A percentile compares a stretch with the other conserved stretches of the same genome.
Evolutionary conservation across 192 early-diverging fungal species (phyloP).

Genomic region (Obelidium mucronatum): DNA sequence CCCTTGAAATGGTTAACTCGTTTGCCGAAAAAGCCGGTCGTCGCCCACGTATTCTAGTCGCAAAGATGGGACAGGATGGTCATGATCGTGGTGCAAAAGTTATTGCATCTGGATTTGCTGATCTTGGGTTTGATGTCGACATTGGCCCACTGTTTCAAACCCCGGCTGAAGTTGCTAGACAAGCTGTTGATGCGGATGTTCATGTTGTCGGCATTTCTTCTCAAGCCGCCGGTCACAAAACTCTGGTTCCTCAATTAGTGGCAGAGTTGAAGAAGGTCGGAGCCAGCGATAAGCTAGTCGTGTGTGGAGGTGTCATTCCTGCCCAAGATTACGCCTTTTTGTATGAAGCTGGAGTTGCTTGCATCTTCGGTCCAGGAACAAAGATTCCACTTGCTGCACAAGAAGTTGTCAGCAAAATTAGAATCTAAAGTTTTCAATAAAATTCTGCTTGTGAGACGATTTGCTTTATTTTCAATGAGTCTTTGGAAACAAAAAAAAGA

Average conservation of each 20-base stretch:
- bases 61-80: constrained; percentile 94
- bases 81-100: constrained; percentile 95
- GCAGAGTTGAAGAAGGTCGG: constrained; percentile 79
- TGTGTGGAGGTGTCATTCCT: constrained; percentile 89
- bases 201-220: constrained; percentile 89
- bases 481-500: no score
- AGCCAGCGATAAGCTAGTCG: constrained; percentile 74
- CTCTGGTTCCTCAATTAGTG: constrained; percentile 81
- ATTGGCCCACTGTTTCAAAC: constrained; percentile 90
- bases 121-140: constrained; percentile 92
- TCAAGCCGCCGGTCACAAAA: constrained; percentile 90
- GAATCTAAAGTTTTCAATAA: constrained; percentile 8
- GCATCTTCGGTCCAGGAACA: constrained; percentile 86
- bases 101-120: constrained; percentile 88
- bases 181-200: constrained; percentile 90
- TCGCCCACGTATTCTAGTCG: constrained; percentile 87
- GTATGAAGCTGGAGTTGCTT: constrained; percentile 77
- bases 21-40: constrained; percentile 79
- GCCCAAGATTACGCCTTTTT: constrained; percentile 87
- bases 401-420: constrained; percentile 78
- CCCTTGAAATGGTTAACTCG: constrained; percentile 67
- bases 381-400: constrained; percentile 83
- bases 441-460: neutral
- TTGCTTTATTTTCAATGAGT: no score
- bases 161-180: constrained; percentile 85